Conservation (phyloP, 768 basidiomycete genomes). For the Podaxis carcinomalis region DNA sequence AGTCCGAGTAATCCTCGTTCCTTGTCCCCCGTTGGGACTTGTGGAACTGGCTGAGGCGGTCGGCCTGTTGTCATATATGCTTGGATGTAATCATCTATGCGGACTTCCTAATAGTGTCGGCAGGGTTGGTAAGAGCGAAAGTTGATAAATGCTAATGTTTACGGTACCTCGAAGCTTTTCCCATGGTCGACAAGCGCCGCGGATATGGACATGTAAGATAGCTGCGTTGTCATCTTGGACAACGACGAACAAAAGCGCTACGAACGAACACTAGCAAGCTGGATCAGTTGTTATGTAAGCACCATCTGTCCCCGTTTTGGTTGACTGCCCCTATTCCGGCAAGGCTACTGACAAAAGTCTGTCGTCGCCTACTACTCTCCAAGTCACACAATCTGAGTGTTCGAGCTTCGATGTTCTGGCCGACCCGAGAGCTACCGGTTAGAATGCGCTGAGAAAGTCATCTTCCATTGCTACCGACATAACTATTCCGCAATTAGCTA, state of each 20-base stretch:
- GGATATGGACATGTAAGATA: conserved; percentile 1
- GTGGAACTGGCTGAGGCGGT: conserved; percentile 46
- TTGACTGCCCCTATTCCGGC: background rate
- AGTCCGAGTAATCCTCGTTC: conserved; percentile 42
- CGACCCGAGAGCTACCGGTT: no score
- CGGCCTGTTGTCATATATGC: conserved; percentile 42
- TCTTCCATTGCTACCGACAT: no score
- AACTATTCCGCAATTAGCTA: no score
- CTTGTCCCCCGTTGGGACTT: conserved; percentile 38
- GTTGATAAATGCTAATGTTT: background rate
- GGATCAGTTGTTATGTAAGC: conserved; percentile 5
- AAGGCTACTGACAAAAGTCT: background rate
- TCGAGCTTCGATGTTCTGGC: no score
- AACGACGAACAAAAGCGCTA: background rate
- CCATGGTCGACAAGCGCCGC: background rate
- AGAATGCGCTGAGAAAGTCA: no score
- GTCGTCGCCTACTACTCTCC: no score
- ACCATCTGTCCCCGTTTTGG: background rate
- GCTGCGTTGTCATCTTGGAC: background rate
- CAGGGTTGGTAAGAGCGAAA: background rate
- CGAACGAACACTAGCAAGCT: background rate
- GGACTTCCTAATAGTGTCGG: conserved; percentile 43
- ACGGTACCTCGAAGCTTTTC: conserved; percentile 15
- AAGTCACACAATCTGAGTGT: no score
- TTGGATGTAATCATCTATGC: conserved; percentile 49